Base-by-base conservation (phyloP, 2,329 filamentous ascomycete genomes). In the Aspergillus ochraceoroseus region DNA sequence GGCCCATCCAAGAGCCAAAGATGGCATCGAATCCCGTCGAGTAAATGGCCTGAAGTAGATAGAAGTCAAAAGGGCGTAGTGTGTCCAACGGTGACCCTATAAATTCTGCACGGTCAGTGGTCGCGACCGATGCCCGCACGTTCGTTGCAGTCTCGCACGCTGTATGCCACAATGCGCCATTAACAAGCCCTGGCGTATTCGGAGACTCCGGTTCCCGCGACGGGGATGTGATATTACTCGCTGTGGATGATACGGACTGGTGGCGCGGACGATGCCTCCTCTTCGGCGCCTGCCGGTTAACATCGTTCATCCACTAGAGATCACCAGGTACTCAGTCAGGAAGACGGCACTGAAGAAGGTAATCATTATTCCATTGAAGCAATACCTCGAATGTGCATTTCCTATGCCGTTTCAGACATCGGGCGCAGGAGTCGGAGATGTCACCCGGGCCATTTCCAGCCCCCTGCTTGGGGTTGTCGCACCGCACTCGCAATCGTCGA, bases 1-100 rank as follows among this genome's bases (percentile, higher is more conserved):
- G 60, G 0, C 67, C 65, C 52, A 70, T 58, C 65, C 65, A 70
- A 0, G 64, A 68, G 1, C 66, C 67, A 48, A 70, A 69, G 0
- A 69, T 56, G 2, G 58, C 54, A 32, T 69, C 65, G 25, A 69
- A 70, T 0, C 62, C 61, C 28, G 53, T 51, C 19, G 55, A 48
- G 43, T 66, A 69, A 7, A 69, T 56, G 2, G 29, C 42, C 14
- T 47, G 47, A 1, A 57, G 44, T 51, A 55, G 55, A 20, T 46
- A 29, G 5, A 25, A 27, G 9, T 43, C 39, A 6, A 48, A 42
- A 3, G 20, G 20, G 11, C 18, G 18, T 11, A 38, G 38, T 41
- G 44, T 37, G 33, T 52, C 26, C 44, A 54, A 25, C 44, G 38
- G 11, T 40, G 46, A 13, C 39, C 31, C 8, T 13, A n/a, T 13